Conservation (phyloP, 208 protist species). For the Trichomonas vaginalis region DNA sequence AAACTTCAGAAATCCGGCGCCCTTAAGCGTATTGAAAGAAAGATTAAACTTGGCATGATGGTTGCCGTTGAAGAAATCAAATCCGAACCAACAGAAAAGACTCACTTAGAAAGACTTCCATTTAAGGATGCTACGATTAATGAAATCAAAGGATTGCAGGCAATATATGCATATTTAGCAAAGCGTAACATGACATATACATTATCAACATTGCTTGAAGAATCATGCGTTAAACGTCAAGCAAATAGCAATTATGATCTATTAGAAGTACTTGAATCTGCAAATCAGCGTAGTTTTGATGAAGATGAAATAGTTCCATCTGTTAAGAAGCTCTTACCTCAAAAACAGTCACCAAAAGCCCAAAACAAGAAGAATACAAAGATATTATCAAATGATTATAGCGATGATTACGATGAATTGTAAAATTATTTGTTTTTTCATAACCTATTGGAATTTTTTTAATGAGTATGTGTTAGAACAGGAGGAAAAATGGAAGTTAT, state of each 20-base stretch:
- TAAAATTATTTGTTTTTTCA: not conserved
- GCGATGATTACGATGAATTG: not conserved
- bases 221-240: not conserved
- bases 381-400: not conserved
- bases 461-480: no score
- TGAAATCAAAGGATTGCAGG: not conserved
- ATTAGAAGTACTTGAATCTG: not conserved
- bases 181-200: not conserved
- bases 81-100: not conserved
- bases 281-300: not conserved
- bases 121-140: not conserved
- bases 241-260: not conserved
- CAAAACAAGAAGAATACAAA: not conserved
- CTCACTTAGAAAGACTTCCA: not conserved
- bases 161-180: not conserved
- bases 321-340: not conserved
- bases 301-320: not conserved
- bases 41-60: slow-evolving; percentile 17
- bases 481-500: no score
- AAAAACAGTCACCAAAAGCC: not conserved
- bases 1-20: not conserved
- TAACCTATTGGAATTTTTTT: no score
- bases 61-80: not conserved
- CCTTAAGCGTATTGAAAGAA: not conserved
- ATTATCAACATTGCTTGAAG: not conserved